Percentiles rank a stretch among this genome's conserved stretches.
Evolutionary conservation across 345 rosid genomes (phyloP).

Genomic region (Raphanus raphanistrum): DNA sequence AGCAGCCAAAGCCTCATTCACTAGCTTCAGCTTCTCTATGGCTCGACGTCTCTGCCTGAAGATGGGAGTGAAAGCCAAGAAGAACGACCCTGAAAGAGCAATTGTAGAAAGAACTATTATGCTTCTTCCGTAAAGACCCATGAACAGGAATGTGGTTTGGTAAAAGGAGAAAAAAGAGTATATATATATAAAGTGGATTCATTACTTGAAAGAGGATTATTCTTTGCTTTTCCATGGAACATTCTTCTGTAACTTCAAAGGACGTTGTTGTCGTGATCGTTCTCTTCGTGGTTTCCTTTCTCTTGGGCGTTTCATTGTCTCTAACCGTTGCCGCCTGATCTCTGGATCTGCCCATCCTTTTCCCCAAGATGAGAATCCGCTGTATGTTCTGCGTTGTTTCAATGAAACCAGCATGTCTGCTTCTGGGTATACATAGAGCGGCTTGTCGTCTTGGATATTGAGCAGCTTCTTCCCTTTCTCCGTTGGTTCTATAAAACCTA

Average conservation of each 20-base stretch:
- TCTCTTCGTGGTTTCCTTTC: slow-evolving; percentile 17
- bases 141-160: slow-evolving; percentile 12
- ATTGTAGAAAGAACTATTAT: slow-evolving; percentile 37
- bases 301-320: slow-evolving; percentile 32
- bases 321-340: slow-evolving; percentile 63
- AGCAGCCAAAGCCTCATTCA: slow-evolving; percentile 48
- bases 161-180: not conserved
- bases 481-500: slow-evolving; percentile 61
- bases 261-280: slow-evolving; percentile 18
- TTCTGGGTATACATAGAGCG: slow-evolving; percentile 62
- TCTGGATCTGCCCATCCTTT: slow-evolving; percentile 95
- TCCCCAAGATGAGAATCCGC: slow-evolving; percentile 71
- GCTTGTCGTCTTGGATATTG: slow-evolving; percentile 37
- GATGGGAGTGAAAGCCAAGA: slow-evolving; percentile 39
- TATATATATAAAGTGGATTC: slow-evolving; percentile 14
- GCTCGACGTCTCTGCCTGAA: slow-evolving; percentile 45
- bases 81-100: slow-evolving; percentile 50
- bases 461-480: slow-evolving; percentile 57
- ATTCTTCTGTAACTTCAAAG: slow-evolving; percentile 26
- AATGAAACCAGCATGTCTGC: slow-evolving; percentile 74
- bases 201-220: slow-evolving; percentile 23
- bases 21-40: slow-evolving; percentile 48
- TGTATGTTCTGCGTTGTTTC: slow-evolving; percentile 40
- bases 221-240: slow-evolving; percentile 32
- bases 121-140: slow-evolving; percentile 39